Evolutionary conservation across 768 basidiomycete species (phyloP), one percentile per base, ranked within the genome.

Genomic region (Solioccasus polychromus): DNA sequence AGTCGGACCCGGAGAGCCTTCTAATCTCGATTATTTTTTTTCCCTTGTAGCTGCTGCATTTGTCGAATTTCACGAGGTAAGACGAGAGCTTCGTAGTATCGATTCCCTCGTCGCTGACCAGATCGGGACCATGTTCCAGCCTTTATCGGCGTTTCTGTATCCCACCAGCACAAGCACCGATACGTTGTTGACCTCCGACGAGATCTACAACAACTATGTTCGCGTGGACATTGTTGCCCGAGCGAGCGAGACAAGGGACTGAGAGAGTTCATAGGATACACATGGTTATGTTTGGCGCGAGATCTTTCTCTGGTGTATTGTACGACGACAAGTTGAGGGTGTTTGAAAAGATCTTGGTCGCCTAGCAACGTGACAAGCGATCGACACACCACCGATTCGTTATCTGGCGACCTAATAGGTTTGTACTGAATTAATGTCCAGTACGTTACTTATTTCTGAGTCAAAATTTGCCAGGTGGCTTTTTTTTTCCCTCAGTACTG

Each of bases 191-290:
- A 80, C 83, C 18, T 78, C 79, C 18, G 81, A 80, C 43, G 84
- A 88, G 67, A 57, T 88, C 31, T 88, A 88, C 66, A 78, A 86
- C 67, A 83, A 86, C 55, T 86, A 78, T 50, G 80, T 84, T 37
- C 73, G 78, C 31, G 71, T 71, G 44, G 78, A 82, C 61, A 76
- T 85, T 20, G 54, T 66, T 11, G 17, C 42, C n/a, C 35, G 51
- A 36, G 42, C 39, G 4, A 48, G 56, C 30, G 41, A 55, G n/a
- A 35, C 41, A 5, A 50, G 40, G 6, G 43, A 45, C 20, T 59
- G 43, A 55, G 25, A 18, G 18, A 15, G 18, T 34, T 34, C 6
- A 17, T 15, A 34, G 30, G 4, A 12, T 15, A 12, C n/a, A 15
- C n/a, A n/a, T n/a, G n/a, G n/a, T n/a, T n/a, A n/a, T n/a, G n/a